Percentiles rank a stretch among this genome's conserved stretches.
phyloP scores from a whole-genome alignment of 2,329 filamentous ascomycete species.

The Monilinia fructicola region DNA sequence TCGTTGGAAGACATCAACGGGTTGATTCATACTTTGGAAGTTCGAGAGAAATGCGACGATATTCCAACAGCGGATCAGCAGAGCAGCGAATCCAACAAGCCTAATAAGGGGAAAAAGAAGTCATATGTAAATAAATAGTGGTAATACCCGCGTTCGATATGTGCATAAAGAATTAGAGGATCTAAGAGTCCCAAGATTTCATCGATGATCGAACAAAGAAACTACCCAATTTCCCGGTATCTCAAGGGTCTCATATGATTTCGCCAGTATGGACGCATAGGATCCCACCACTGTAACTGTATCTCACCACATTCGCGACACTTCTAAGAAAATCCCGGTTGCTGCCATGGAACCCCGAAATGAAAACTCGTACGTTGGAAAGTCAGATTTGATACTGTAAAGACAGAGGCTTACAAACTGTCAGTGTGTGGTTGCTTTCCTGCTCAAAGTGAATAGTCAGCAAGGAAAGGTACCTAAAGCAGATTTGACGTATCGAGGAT shows the following conservation, averaged over 20 bases:
- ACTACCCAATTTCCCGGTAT: not conserved
- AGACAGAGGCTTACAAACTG: not conserved
- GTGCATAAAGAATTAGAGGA: not conserved
- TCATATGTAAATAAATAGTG: not conserved
- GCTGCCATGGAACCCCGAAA: not conserved
- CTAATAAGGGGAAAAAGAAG: conserved; percentile 3
- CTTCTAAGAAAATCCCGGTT: no score
- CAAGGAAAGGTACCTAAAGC: not conserved
- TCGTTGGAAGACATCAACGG: no score
- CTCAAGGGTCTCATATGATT: not conserved
- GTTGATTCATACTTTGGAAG: no score
- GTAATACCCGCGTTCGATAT: not conserved
- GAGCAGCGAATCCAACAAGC: no score
- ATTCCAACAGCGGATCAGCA: no score
- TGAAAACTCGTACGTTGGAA: not conserved
- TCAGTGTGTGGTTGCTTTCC: not conserved
- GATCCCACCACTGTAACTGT: no score
- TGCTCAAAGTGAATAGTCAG: no score
- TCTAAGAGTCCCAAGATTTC: not conserved
- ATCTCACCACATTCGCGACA: no score
- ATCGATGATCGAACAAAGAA: not conserved
- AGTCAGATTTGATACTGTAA: not conserved
- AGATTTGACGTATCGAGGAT: not conserved
- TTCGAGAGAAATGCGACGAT: no score
- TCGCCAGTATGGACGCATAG: not conserved